Base-by-base conservation (phyloP, 169 alveolate genomes). In the Toxoplasma gondii region DNA sequence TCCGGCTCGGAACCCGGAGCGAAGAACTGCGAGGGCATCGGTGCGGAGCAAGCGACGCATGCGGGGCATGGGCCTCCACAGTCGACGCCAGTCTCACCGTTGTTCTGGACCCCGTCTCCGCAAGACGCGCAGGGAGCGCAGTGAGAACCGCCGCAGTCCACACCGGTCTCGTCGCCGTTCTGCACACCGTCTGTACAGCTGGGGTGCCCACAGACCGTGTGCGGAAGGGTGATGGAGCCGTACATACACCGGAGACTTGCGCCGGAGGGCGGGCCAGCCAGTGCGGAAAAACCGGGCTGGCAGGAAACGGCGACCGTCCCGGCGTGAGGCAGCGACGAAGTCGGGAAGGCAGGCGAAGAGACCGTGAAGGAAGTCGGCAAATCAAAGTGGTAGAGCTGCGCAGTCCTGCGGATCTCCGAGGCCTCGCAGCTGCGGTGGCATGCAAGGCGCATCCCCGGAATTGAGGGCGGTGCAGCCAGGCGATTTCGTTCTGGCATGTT, bases 121-220 rank as follows among this genome's bases (percentile, higher is more conserved):
- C 96, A 94, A 19, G 67, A 67, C 87, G 78, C 31, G 94, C 96
- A 94, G 38, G 95, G 82, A 24, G 44, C 58, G 82, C 94, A 86
- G 91, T 44, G 45, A 27, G 88, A 58, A 9, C 96, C 96, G 49
- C 96, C 96, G 80, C 96, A 94, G 95, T 94, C 96, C 31, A 94
- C 86, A 0, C 94, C 93, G 22, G 88, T 84, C 69, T 96, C 98
- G 70, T 96, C 97, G 4, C 96, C 96, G 45, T 96, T 96, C 58
- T 54, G 53, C 36, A 95, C 91, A 43, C 96, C 95, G 88, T 96
- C 97, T 84, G 74, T 58, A 88, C 98, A 96, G 64, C 96, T 86
- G 24, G 90, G 90, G 39, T 22, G 67, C 31, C 69, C 90, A 31
- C 90, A 82, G 90, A 82, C 90, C 19, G 67, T 82, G 39, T 36